Evolutionary conservation across 169 alveolate species (phyloP), one percentile per base, ranked within the genome.

Genomic region (Plasmodium reichenowi): DNA sequence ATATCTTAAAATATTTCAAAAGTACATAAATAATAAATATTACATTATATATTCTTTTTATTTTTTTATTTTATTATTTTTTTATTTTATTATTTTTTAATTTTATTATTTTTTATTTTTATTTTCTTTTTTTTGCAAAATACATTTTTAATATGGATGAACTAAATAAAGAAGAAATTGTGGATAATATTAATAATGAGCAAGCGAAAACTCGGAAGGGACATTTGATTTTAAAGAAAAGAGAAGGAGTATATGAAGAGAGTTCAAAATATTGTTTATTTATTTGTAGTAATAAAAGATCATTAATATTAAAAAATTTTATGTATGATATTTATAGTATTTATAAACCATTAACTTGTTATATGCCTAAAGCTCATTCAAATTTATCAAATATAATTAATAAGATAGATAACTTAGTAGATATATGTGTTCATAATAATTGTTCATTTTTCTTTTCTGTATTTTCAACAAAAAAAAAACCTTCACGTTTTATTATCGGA

Each of bases 191-290:
- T 20, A 29, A 47, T n/a, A 43, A 26, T 7, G 72, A 52, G 5
- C 48, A 76, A 15, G 89, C 76, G 6, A 76, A 76, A 58, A 76
- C 89, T 22, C 26, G 89, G n/a, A 76, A 76, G 24, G 89, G 89
- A 0, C 63, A 63, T 22, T 6, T 76, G 3, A 76, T 76, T 64
- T 64, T 76, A 10, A 76, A 76, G 32, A 76, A 63, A 43, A 50
- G 89, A 64, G 73, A 76, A 32, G 89, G 89, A 22, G 89, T 47
- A n/a, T 64, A 26, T 24, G 68, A 76, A 22, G 89, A 76, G 45
- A n/a, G 60, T 0, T 62, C 89, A 6, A 76, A 76, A 29, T 58
- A 50, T 22, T 76, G 89, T 17, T 22, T 76, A 76, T 76, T 76
- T 58, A 76, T 76, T 26, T 2, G 70, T 20, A 48, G 89, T 22